Evolutionary conservation across 805 yeast species (phyloP), one percentile per base, ranked within the genome.

Genomic region (Myxozyma vanderwaltii): DNA sequence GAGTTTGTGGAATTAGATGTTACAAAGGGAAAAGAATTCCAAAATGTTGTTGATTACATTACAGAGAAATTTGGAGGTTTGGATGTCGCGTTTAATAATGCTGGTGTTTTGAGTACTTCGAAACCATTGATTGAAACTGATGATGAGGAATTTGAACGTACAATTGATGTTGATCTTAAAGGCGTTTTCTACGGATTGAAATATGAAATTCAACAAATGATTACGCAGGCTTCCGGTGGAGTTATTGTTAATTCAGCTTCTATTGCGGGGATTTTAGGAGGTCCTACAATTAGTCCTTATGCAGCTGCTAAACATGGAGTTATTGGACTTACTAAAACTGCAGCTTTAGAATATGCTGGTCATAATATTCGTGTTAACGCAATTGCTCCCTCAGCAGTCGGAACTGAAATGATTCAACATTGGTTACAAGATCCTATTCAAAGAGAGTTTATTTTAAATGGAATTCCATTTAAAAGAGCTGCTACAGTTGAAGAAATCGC

Each of bases 31-130:
- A 43, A 27, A 21, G 19, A 35, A 7, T 21, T 47, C 12, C 33
- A 2, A 27, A 15, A 19, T 24, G 21, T 27, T 4, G 31, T 40
- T 23, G 4, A 6, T 31, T 26, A 19, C 7, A 82, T 91, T 40
- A 59, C 58, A 39, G 82, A 83, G 62, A 74, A 79, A 47, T 89
- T 83, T 78, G 96, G 96, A 39, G 82, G 86, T 35, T 84, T 91
- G 56, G 96, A 91, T 74, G 79, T 89, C 19, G 79, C 90, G 71
- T 81, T 90, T 64, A 91, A 91, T 76, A 91, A 91, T 71, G 96
- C 96, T n/a, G 96, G 96, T 6, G 56, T 63, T 86, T 90, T 61
- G 70, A 69, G 72, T 72, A 65, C 61, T 68, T 69, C 40, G 56
- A 67, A 56, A 71, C 71, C 56, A 71, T 68, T 60, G 72, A 38